Evolutionary conservation across 805 yeast genomes (phyloP), one percentile per base, ranked within the genome.

Genomic region (Myxozyma vanderwaltii): DNA sequence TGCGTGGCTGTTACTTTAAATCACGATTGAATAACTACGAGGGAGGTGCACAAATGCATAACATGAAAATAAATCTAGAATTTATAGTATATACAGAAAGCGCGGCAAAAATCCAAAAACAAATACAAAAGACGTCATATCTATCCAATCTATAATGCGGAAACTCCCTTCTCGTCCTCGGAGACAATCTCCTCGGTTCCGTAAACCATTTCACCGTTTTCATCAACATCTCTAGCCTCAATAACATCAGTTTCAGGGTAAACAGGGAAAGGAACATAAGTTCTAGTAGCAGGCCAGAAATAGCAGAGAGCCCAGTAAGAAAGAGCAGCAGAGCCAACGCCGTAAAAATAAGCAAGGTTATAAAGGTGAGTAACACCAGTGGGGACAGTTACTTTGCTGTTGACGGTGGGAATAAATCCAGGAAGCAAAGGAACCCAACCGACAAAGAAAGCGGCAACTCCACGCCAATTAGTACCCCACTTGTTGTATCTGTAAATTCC

Each of bases 351-450:
- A 68, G 85, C 87, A 35, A 60, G 55, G 23, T 45, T 13, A 29
- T 60, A 88, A 35, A 88, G 82, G 54, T 81, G 77, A 60, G 82
- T 81, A 17, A 91, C 91, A 40, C 90, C 92, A 53, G 75, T 48
- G 26, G 92, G 91, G 23, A 88, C 91, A 61, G 53, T 35, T 45
- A 63, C 56, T 17, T 29, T 31, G 23, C 58, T 51, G 36, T 61
- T 63, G 43, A 66, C 62, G 33, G 67, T 33, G 41, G 66, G 63
- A 29, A 67, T 64, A 52, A 62, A 62, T 3, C 71, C 71, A 2
- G 71, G 69, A 3, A 69, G 46, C 19, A 60, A 50, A 13, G 68
- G 67, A 26, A 65, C 67, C 63, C 70, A 58, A 46, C 73, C 74
- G 50, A 55, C 61, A 7, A 73, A 43, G 76, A 79, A 79, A 15